Conservation (phyloP, 1,139 yeast genomes). For the Citeromyces siamensis region DNA sequence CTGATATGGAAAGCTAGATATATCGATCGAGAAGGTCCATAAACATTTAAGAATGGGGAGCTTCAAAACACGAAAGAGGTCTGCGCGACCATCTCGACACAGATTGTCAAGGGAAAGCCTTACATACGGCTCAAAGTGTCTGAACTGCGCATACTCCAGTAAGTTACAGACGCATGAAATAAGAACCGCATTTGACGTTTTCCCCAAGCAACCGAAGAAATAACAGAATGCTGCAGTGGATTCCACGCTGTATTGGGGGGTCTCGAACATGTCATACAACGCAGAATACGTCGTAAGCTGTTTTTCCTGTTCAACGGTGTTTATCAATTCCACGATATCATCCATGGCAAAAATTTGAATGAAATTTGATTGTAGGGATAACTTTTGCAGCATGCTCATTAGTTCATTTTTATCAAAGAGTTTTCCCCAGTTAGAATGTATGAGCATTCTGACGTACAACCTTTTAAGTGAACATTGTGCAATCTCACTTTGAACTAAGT, state of each 20-base stretch:
- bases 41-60: conserved; percentile 27
- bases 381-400: not conserved
- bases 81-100: conserved; percentile 11
- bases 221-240: conserved; percentile 24
- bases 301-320: conserved; percentile 5
- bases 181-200: conserved; percentile 18
- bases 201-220: conserved; percentile 23
- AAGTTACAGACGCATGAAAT: conserved; percentile 27
- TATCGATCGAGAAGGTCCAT: conserved; percentile 22
- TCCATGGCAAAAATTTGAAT: not conserved
- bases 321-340: not conserved
- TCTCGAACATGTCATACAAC: conserved; percentile 20
- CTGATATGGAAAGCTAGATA: conserved; percentile 26
- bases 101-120: conserved; percentile 17
- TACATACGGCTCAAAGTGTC: conserved; percentile 22
- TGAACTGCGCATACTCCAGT: conserved; percentile 25
- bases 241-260: conserved; percentile 27
- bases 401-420: not conserved
- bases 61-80: conserved; percentile 20
- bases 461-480: conserved; percentile 4
- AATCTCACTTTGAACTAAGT: conserved; percentile 5
- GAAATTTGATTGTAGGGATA: conserved; percentile 12
- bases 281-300: conserved; percentile 22
- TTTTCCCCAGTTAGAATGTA: not conserved
- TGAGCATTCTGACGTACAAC: conserved; percentile 7